Base-by-base conservation (phyloP, 129 eudicot species). In the Calendula officinalis region DNA sequence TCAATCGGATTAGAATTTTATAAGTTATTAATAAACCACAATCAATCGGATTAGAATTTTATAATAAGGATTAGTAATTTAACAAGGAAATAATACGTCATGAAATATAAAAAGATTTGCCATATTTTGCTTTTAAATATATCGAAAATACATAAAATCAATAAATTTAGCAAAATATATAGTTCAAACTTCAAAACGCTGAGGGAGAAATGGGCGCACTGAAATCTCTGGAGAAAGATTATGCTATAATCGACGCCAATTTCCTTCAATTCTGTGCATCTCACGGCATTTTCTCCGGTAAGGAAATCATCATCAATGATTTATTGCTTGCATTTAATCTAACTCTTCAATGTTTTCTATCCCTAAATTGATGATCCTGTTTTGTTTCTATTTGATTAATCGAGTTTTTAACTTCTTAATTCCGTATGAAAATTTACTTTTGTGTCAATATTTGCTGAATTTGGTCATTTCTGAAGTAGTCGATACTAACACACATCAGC, bases 241-340 rank as follows among this genome's bases (percentile, higher is more conserved):
- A 78, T 48, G 85, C 81, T 3, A 42, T 80, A 3, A 75, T 91
- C 35, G 94, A 87, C 68, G 76, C 80, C 73, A 64, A 47, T 30
- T 87, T 91, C 52, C 81, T 51, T 11, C 73, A 75, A 1, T 87
- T 91, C 49, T 91, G 90, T 78, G 90, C 92, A 5, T 84, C 92
- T 60, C 81, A 78, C 53, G 79, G 64, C 73, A 87, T 91, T 70
- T 84, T 75, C 34, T 77, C 97, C 54, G 81, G 97, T 89, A 46
- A 34, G 3, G 32, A 34, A 36, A 7, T 14, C 57, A 59, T 1
- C 7, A 9, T 33, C 50, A 58, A 9, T 61, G 11, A 22, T 27
- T n/a, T 16, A 42, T 40, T 60, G 7, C 33, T 69, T 37, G 15
- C 61, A 38, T 60, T 12, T 33, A 37, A 33, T 22, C 2, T 32